Evolutionary conservation across 805 yeast genomes (phyloP).

Genomic region (Candida suzukii): DNA sequence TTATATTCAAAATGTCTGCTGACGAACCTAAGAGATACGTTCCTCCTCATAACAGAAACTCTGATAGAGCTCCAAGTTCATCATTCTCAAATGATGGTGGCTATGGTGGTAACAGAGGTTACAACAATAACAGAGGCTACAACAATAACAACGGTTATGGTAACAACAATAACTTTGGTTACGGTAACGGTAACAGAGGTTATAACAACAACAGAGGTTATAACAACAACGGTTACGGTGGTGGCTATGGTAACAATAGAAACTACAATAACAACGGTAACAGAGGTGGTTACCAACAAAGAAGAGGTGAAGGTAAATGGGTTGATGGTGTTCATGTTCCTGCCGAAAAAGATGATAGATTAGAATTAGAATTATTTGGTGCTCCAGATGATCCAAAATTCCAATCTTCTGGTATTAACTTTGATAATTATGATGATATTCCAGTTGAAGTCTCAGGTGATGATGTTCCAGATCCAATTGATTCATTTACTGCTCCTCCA

Average conservation of each 20-base stretch:
- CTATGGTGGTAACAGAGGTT: constrained; percentile 26
- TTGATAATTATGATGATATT: constrained; percentile 96
- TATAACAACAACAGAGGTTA: constrained; percentile 25
- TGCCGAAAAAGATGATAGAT: constrained; percentile 58
- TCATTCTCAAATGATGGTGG: constrained; percentile 13
- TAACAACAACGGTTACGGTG: constrained; percentile 26
- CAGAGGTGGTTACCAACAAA: constrained; percentile 24
- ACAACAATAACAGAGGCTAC: constrained; percentile 16
- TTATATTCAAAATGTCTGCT: background rate
- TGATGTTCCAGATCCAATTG: constrained; percentile 88
- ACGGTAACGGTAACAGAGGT: constrained; percentile 19
- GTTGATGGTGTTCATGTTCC: constrained; percentile 85
- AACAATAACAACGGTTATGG: constrained; percentile 26
- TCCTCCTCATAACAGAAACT: constrained; percentile 41
- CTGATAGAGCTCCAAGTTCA: constrained; percentile 7
- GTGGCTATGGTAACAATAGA: constrained; percentile 28
- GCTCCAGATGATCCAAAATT: constrained; percentile 60
- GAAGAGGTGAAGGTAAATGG: constrained; percentile 71
- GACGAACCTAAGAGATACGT: constrained; percentile 26
- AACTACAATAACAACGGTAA: constrained; percentile 17
- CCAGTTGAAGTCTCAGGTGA: constrained; percentile 98
- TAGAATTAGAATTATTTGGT: constrained; percentile 84
- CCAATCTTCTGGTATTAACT: constrained; percentile 96
- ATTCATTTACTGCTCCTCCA: constrained; percentile 86
- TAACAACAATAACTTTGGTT: constrained; percentile 17